Evolutionary conservation across 371 early-diverging fungal species (phyloP), one percentile per base, ranked within the genome.

Genomic region (Mortierella sp.): DNA sequence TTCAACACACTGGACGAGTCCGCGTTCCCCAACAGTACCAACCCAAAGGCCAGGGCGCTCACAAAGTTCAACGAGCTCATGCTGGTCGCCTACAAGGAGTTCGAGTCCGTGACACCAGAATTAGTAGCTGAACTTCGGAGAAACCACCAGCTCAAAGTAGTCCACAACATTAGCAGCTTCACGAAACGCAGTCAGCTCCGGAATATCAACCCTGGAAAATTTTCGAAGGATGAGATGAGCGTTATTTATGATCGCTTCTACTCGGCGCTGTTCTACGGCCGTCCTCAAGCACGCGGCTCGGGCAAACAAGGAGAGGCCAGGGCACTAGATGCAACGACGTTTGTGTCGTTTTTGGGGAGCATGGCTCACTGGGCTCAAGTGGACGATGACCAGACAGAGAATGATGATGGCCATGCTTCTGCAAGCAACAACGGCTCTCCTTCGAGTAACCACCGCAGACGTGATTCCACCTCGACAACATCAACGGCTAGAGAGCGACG

Each of bases 101-200:
- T 97, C 73, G 88, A 92, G 27, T 82, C 76, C 42, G 87, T 99
- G 4, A 94, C 94, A 4, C 87, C 91, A 30, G 92, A 90, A 11
- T 72, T 85, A 62, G 88, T 99, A 26, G 82, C 86, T 6, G 96
- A 96, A 50, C 80, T 97, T 54, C 87, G 99, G 37, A 90, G 92
- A 50, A 86, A 89, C n/a, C 90, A 92, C 72, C 96, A 96, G 80
- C 87, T 97, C 56, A 94, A 94, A 69, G 95, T 98, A 15, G 94
- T 95, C n/a, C 97, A 97, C 60, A 92, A 94, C 21, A 91, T 99
- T 62, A 96, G 96, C 79, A 89, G 90, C 30, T 99, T 94, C 63
- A 92, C 97, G 0, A 98, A 97, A 63, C 90, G 96, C 66, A 91
- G 92, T 1, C 86, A 92, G 17, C 83, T 97, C 27, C 90, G 98